Conservation (phyloP, 2,329 filamentous ascomycete species). For the Diaporthe batatas region DNA sequence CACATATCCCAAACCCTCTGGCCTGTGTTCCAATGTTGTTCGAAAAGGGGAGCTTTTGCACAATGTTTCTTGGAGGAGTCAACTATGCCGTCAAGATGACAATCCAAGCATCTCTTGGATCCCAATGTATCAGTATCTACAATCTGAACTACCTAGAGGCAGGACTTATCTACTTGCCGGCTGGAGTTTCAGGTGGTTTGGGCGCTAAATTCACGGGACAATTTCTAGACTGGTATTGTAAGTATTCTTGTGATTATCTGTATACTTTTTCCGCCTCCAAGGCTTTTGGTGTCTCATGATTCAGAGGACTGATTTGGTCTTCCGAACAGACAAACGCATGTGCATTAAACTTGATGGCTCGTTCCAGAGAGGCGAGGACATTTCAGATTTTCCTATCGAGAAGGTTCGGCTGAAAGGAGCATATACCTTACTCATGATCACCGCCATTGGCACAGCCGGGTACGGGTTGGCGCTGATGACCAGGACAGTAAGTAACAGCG, state of each 20-base stretch:
- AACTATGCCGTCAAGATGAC: conserved; percentile 45
- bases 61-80: conserved; percentile 38
- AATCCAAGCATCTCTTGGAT: conserved; percentile 45
- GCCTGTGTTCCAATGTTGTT: conserved; percentile 42
- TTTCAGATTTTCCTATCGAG: conserved; percentile 10
- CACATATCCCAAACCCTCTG: conserved; percentile 42
- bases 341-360: conserved; percentile 12
- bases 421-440: not conserved
- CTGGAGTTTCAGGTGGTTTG: not conserved
- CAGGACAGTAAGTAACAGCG: not conserved
- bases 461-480: conserved; percentile 11
- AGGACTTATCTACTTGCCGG: conserved; percentile 47
- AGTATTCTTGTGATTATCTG: not conserved
- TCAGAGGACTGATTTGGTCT: not conserved
- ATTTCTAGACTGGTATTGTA: conserved; percentile 17
- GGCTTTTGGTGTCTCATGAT: too few species aligned
- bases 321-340: not conserved
- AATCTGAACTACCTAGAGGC: conserved; percentile 45
- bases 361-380: conserved; percentile 2
- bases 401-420: conserved; percentile 10
- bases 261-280: not conserved
- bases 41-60: conserved; percentile 44
- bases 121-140: conserved; percentile 46
- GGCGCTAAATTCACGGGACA: not conserved
- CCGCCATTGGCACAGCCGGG: not conserved